phyloP scores from a whole-genome alignment of 2,329 filamentous ascomycete species.

The Apiospora phragmitis region DNA sequence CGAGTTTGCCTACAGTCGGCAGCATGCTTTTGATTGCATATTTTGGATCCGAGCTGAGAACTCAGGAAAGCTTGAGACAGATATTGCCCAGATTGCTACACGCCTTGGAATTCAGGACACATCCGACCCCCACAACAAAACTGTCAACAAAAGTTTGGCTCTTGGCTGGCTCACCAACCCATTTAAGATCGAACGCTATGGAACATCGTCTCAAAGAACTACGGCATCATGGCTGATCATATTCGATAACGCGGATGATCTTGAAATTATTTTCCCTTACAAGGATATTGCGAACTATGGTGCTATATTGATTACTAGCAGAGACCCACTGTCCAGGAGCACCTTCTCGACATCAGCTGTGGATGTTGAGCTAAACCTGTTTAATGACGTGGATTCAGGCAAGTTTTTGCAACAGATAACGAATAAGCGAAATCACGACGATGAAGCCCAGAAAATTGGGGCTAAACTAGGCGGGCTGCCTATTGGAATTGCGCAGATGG shows the following conservation, averaged over 20 bases:
- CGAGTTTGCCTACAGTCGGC: background rate
- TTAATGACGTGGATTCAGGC: background rate
- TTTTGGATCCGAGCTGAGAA: background rate
- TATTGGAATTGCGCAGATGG: background rate
- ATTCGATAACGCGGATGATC: background rate
- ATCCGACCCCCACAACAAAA: background rate
- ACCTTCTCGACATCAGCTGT: background rate
- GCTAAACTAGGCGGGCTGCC: background rate
- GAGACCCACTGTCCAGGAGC: background rate
- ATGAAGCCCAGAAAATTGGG: background rate
- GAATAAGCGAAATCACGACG: background rate
- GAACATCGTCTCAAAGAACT: background rate
- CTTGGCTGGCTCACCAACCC: background rate
- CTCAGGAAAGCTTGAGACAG: background rate
- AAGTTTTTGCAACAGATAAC: background rate
- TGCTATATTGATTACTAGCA: background rate
- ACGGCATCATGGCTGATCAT: background rate
- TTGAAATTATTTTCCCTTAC: background rate
- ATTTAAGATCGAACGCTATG: background rate
- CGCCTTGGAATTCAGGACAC: background rate
- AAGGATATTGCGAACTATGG: background rate
- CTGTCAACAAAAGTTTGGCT: background rate
- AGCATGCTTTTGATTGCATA: background rate
- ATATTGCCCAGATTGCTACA: background rate
- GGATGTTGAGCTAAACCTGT: background rate